phyloP scores from a whole-genome alignment of 2,329 filamentous ascomycete species.

The Dactylonectria macrodidyma region DNA sequence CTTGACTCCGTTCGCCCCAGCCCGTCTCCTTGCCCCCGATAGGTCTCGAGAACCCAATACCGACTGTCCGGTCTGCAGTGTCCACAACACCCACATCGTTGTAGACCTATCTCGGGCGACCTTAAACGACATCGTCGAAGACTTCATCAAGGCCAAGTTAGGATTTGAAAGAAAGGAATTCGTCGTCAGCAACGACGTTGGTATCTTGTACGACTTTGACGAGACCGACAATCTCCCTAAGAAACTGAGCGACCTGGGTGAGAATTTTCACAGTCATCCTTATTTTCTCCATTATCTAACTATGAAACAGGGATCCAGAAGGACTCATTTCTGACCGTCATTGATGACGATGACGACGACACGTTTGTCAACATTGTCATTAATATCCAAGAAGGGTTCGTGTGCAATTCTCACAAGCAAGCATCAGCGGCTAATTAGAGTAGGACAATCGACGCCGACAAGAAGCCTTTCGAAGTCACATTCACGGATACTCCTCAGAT shows the following conservation, averaged over 20 bases:
- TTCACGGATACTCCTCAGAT: conserved; percentile 63
- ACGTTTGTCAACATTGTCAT: conserved; percentile 87
- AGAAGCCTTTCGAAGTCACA: conserved; percentile 69
- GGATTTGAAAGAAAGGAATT: conserved; percentile 86
- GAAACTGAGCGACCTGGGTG: conserved; percentile 83
- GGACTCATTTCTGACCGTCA: conserved; percentile 85
- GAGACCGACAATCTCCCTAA: conserved; percentile 88
- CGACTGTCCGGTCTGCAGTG: conserved; percentile 86
- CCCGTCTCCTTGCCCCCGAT: conserved; percentile 72
- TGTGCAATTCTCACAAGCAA: conserved; percentile 24
- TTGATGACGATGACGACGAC: conserved; percentile 84
- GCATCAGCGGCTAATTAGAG: conserved; percentile 46
- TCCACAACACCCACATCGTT: conserved; percentile 76
- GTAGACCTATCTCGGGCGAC: conserved; percentile 82
- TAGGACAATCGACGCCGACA: conserved; percentile 60
- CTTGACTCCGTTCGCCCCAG: conserved; percentile 76
- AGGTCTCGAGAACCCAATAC: conserved; percentile 78
- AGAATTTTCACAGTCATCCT: conserved; percentile 36
- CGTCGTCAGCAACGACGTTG: conserved; percentile 80
- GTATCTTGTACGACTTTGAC: conserved; percentile 82
- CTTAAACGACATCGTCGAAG: conserved; percentile 83
- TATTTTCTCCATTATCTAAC: conserved; percentile 32
- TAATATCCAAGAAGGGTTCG: conserved; percentile 75
- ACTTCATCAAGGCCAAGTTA: conserved; percentile 78
- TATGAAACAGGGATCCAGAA: conserved; percentile 71